Evolutionary conservation across 225 moss, liverwort and hornwort genomes (phyloP), one percentile per base, ranked within the genome.

Genomic region (Neckera pumila): DNA sequence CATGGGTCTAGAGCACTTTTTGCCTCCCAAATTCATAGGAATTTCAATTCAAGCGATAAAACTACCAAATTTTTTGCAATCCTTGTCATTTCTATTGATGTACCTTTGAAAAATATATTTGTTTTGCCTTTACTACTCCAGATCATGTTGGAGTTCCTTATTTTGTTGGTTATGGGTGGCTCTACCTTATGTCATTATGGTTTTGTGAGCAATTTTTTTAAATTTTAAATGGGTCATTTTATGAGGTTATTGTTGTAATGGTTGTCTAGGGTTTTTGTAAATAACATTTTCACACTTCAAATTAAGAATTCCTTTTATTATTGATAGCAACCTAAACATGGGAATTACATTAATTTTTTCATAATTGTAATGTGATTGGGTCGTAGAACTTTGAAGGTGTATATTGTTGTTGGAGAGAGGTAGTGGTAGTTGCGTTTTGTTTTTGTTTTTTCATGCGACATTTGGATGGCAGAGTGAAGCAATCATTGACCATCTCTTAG

Each of bases 321-420:
- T 69, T 38, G 7, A 38, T 22, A 38, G 7, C 4, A 23, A 23
- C 7, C 22, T 38, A 69, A 38, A 38, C 38, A 36, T 38, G 4
- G 1, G 0, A 0, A 40, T 23, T 69, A 0, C 2, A 40, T 69
- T 40, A 13, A 14, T 69, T 8, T 8, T 25, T n/a, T n/a, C n/a
- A 2, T 14, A 23, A 25, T 14, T 69, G 14, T 25, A 40, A 40
- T 40, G 25, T 1, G 0, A 12, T 25, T 40, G 8, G 14, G 4
- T 14, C 7, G 0, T 70, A 14, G 4, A 40, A 69, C 2, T 14
- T 0, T 69, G 8, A 40, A 38, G 13, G 22, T 38, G 7, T 69
- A 7, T 38, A 38, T 4, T 12, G 1, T 7, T 36, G 18, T 14
- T n/a, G 8, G 22, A n/a, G 4, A 23, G 13, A 38, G 0, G 7